phyloP scores from a whole-genome alignment of 2,329 filamentous ascomycete genomes.

The Monosporascus ibericus region DNA sequence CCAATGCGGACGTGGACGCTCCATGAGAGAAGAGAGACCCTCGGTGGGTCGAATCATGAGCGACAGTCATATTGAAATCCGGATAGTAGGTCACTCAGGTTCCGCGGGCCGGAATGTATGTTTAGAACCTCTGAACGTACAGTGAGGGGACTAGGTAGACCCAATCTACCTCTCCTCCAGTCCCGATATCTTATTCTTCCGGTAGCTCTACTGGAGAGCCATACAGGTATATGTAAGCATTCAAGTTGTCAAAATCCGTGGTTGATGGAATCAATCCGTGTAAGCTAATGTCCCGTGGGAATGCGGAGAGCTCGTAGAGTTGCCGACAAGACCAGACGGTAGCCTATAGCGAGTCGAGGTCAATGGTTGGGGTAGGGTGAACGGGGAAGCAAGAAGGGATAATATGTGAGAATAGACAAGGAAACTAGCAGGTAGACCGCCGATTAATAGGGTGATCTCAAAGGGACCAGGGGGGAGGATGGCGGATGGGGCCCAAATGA shows the following conservation, averaged over 20 bases:
- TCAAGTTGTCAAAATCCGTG: constrained; percentile 18
- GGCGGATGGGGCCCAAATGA: constrained; percentile 21
- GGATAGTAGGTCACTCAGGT: constrained; percentile 9
- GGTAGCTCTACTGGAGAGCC: constrained; percentile 34
- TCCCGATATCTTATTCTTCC: constrained; percentile 14
- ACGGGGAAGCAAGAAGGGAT: constrained; percentile 8
- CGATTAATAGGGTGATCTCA: constrained; percentile 22
- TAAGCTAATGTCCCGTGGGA: constrained; percentile 10
- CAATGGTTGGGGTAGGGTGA: constrained; percentile 10
- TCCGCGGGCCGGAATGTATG: constrained; percentile 1
- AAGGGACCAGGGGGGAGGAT: constrained; percentile 25
- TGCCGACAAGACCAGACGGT: constrained; percentile 7
- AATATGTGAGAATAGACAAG: constrained; percentile 9
- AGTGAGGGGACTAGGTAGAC: constrained; percentile 13
- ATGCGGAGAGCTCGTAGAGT: constrained; percentile 8
- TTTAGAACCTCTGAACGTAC: constrained; percentile 11
- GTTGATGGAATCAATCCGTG: constrained; percentile 5
- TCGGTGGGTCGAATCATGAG: constrained; percentile 66
- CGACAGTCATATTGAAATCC: constrained; percentile 63
- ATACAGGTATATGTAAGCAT: constrained; percentile 28
- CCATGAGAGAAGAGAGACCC: constrained; percentile 50
- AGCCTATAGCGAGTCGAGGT: constrained; percentile 4
- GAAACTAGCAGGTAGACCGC: constrained; percentile 15
- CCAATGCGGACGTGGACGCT: constrained; percentile 55
- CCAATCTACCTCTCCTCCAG: constrained; percentile 16